phyloP scores from a whole-genome alignment of 1,284 basidiomycete genomes.

The Phellinidium pouzarii region DNA sequence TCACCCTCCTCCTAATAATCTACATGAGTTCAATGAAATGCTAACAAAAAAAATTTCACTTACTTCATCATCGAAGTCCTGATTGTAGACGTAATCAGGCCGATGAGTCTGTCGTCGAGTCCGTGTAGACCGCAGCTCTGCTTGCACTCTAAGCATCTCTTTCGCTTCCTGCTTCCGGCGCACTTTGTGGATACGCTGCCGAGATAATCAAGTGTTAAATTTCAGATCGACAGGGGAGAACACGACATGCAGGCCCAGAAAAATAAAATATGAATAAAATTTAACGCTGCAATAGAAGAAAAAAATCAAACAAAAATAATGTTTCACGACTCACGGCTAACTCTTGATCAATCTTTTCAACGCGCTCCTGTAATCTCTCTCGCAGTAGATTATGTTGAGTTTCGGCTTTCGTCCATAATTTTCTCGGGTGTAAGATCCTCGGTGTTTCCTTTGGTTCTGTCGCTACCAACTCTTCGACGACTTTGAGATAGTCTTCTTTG shows the following conservation, averaged over 20 bases:
- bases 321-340: constrained; percentile 47
- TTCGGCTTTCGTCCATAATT: constrained; percentile 39
- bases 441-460: constrained; percentile 37
- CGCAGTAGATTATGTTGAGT: constrained; percentile 52
- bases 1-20: constrained; percentile 53
- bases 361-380: constrained; percentile 49
- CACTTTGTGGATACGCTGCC: constrained; percentile 60
- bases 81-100: constrained; percentile 72
- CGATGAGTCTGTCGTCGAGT: constrained; percentile 62
- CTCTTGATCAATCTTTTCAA: constrained; percentile 62
- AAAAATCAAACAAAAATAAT: constrained; percentile 2
- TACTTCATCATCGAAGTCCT: constrained; percentile 58
- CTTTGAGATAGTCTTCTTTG: constrained; percentile 57
- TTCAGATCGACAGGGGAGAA: no score
- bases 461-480: constrained; percentile 54
- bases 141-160: constrained; percentile 57
- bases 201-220: constrained; percentile 17
- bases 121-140: constrained; percentile 69
- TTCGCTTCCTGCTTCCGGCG: constrained; percentile 64
- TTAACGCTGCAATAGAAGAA: no score
- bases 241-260: constrained; percentile 15
- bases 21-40: constrained; percentile 24
- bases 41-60: constrained; percentile 22
- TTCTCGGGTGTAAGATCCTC: no score
- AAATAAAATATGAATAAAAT: constrained; percentile 17